Evolutionary conservation across 768 basidiomycete genomes (phyloP).

Genomic region (Pisolithus albus): DNA sequence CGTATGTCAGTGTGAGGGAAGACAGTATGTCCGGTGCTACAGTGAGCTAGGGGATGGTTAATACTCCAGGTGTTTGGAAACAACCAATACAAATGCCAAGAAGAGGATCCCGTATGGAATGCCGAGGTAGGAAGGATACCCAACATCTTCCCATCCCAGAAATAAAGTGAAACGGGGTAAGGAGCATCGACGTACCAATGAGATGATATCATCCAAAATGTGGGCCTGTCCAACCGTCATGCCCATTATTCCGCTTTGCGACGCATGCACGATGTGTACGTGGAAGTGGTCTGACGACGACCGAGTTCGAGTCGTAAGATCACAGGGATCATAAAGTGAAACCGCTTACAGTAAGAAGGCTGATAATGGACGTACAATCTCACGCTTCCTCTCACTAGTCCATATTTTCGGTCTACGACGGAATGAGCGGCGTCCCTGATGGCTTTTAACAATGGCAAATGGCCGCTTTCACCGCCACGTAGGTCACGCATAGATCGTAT

Average conservation of each 20-base stretch:
- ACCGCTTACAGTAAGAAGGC: slow-evolving; percentile 79
- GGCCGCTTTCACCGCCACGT: slow-evolving; percentile 33
- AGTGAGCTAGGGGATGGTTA: slow-evolving; percentile 51
- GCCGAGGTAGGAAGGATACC: too few relatives aligned
- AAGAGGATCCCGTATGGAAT: too few relatives aligned
- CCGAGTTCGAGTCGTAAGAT: background rate
- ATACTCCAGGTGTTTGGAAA: background rate
- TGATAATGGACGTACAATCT: slow-evolving; percentile 92
- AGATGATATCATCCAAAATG: slow-evolving; percentile 86
- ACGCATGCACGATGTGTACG: slow-evolving; percentile 82
- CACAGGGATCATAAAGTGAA: slow-evolving; percentile 7
- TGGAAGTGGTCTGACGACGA: slow-evolving; percentile 82
- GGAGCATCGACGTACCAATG: slow-evolving; percentile 46
- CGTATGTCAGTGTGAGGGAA: slow-evolving; percentile 73
- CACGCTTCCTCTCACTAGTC: slow-evolving; percentile 51
- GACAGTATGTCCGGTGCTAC: slow-evolving; percentile 51
- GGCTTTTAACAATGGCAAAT: slow-evolving; percentile 59
- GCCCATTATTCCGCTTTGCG: slow-evolving; percentile 50
- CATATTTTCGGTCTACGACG: slow-evolving; percentile 59
- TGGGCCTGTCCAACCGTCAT: slow-evolving; percentile 89
- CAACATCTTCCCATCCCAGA: too few relatives aligned
- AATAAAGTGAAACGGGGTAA: background rate
- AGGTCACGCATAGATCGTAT: slow-evolving; percentile 78
- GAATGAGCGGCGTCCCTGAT: slow-evolving; percentile 53
- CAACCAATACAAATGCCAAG: background rate